Conservation (phyloP, 768 basidiomycete species). For the Nevesoporus exiguus region DNA sequence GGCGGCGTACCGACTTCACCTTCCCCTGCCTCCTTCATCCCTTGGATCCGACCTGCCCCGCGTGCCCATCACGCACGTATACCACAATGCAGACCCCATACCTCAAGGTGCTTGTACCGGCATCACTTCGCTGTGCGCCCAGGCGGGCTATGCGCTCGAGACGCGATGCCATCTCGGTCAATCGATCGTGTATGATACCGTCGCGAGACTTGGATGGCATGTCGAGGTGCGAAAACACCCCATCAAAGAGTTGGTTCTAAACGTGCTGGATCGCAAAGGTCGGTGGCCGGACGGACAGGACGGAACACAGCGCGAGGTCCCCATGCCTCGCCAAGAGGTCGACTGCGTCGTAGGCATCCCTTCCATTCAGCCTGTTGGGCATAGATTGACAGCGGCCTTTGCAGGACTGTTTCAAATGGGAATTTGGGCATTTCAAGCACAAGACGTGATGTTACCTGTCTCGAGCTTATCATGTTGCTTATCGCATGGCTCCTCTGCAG, state of each 20-base stretch:
- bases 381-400: slow-evolving; percentile 1
- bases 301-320: slow-evolving; percentile 47
- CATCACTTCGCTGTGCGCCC: slow-evolving; percentile 48
- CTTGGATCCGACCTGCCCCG: slow-evolving; percentile 10
- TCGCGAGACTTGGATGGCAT: slow-evolving; percentile 57
- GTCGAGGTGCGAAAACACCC: slow-evolving; percentile 54
- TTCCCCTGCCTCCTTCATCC: slow-evolving; percentile 47
- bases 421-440: slow-evolving; percentile 51
- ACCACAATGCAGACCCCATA: slow-evolving; percentile 71
- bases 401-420: slow-evolving; percentile 79
- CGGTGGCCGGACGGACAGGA: slow-evolving; percentile 37
- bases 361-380: not conserved
- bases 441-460: not conserved
- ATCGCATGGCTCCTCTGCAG: not conserved
- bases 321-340: slow-evolving; percentile 53
- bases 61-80: slow-evolving; percentile 46
- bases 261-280: slow-evolving; percentile 47
- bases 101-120: slow-evolving; percentile 58
- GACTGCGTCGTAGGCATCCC: slow-evolving; percentile 56
- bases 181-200: slow-evolving; percentile 65
- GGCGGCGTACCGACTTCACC: slow-evolving; percentile 57
- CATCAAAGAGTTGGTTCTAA: slow-evolving; percentile 52
- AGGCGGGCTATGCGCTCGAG: slow-evolving; percentile 65
- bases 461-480: not conserved
- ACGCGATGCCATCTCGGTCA: slow-evolving; percentile 60